Percentiles rank a stretch among this genome's conserved stretches.
Conservation (phyloP, 768 basidiomycete species). For the Psilocybe subaeruginosa region DNA sequence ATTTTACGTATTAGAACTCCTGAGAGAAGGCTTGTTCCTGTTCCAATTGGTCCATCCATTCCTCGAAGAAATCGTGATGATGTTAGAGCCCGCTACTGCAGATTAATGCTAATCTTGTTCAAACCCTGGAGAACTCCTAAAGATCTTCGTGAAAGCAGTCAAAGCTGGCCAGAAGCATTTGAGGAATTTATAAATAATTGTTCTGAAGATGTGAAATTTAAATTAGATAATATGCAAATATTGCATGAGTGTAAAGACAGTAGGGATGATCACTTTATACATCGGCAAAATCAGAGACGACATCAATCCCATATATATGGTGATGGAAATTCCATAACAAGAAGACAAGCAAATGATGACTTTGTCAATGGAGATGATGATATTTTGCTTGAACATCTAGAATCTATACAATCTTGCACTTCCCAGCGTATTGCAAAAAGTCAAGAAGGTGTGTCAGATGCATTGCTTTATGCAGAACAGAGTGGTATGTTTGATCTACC, state of each 20-base stretch:
- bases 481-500: slow-evolving; percentile 25
- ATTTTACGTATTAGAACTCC: slow-evolving; percentile 6
- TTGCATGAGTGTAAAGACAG: slow-evolving; percentile 43
- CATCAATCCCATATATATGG: too few species aligned
- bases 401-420: too few species aligned
- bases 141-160: slow-evolving; percentile 23
- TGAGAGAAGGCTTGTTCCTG: slow-evolving; percentile 25
- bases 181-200: slow-evolving; percentile 5
- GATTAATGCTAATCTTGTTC: slow-evolving; percentile 44
- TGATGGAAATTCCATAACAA: too few species aligned
- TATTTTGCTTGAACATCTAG: too few species aligned
- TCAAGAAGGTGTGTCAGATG: too few species aligned
- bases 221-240: slow-evolving; percentile 43
- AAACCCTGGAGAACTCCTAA: slow-evolving; percentile 37
- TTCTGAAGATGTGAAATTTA: slow-evolving; percentile 7
- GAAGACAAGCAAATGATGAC: too few species aligned
- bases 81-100: slow-evolving; percentile 24
- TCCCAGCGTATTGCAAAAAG: too few species aligned
- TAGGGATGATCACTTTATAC: slow-evolving; percentile 14
- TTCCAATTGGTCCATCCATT: slow-evolving; percentile 36
- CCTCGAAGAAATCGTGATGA: slow-evolving; percentile 30
- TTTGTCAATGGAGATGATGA: too few species aligned
- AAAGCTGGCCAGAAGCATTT: slow-evolving; percentile 36
- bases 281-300: too few species aligned
- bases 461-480: too few species aligned